Evolutionary conservation across 2,329 filamentous ascomycete genomes (phyloP).

Genomic region (Ilyonectria destructans): DNA sequence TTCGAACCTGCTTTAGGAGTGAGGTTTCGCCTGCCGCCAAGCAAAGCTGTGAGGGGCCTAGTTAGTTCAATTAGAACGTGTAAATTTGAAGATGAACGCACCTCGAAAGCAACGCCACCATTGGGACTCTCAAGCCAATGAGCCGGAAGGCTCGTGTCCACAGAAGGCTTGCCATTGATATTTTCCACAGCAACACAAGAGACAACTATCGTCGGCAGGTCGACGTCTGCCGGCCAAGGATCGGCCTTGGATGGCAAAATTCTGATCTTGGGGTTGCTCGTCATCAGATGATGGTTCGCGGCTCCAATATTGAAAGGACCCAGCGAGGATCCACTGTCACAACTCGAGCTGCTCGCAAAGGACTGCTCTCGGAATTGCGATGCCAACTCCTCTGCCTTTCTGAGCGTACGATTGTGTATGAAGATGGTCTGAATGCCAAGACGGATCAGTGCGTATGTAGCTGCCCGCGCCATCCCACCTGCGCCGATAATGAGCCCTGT

Average conservation of each 20-base stretch:
- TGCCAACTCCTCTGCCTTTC: constrained; percentile 74
- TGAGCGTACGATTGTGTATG: constrained; percentile 79
- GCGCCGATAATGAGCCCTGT: constrained; percentile 76
- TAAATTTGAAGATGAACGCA: too few species aligned
- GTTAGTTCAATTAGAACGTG: too few species aligned
- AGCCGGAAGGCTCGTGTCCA: constrained; percentile 78
- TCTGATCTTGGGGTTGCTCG: too few species aligned
- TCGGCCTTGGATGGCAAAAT: too few species aligned
- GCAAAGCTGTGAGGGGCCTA: too few species aligned
- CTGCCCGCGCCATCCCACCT: constrained; percentile 84
- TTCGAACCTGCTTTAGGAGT: constrained; percentile 69
- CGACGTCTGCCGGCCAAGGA: constrained; percentile 74
- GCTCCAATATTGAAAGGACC: too few species aligned
- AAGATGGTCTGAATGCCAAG: constrained; percentile 84
- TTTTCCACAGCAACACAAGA: constrained; percentile 83
- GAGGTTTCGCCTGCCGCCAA: too few species aligned
- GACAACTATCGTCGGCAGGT: constrained; percentile 80
- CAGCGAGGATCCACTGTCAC: too few species aligned
- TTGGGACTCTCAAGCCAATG: constrained; percentile 81
- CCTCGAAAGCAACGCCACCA: constrained; percentile 82
- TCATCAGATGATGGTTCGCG: too few species aligned
- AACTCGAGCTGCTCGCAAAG: too few species aligned
- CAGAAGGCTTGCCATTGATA: constrained; percentile 69
- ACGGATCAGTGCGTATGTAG: constrained; percentile 84
- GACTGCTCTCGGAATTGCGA: too few species aligned